A percentile compares a stretch with the other conserved stretches of the same genome.
phyloP scores from a whole-genome alignment of 1,139 yeast genomes.

The Geotrichum klebahnii region DNA sequence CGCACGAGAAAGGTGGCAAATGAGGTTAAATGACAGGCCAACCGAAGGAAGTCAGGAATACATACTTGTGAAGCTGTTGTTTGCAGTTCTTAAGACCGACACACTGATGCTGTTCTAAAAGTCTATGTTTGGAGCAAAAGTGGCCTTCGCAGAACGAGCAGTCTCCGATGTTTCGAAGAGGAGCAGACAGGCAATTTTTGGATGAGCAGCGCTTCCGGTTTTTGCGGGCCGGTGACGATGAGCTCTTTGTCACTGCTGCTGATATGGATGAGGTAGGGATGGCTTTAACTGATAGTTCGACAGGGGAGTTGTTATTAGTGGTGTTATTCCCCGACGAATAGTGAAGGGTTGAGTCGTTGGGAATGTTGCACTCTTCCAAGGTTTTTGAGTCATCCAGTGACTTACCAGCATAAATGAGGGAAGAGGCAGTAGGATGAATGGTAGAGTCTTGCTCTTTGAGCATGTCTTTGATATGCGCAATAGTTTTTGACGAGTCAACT shows the following conservation, averaged over 20 bases:
- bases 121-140: slow-evolving; percentile 81
- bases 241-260: slow-evolving; percentile 23
- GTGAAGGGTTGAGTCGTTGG: slow-evolving; percentile 71
- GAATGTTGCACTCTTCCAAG: slow-evolving; percentile 73
- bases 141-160: slow-evolving; percentile 83
- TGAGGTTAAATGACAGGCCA: neutral
- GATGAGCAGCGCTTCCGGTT: slow-evolving; percentile 63
- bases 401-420: slow-evolving; percentile 48
- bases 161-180: slow-evolving; percentile 81
- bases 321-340: slow-evolving; percentile 52
- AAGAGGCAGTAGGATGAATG: slow-evolving; percentile 17
- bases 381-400: slow-evolving; percentile 78
- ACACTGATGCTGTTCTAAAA: slow-evolving; percentile 81
- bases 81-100: slow-evolving; percentile 74
- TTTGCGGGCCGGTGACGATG: slow-evolving; percentile 38
- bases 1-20: slow-evolving; percentile 2
- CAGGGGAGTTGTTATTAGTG: slow-evolving; percentile 66
- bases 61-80: slow-evolving; percentile 63
- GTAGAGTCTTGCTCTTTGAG: slow-evolving; percentile 18
- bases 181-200: slow-evolving; percentile 57
- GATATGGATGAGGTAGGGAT: slow-evolving; percentile 16
- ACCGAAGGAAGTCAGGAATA: neutral
- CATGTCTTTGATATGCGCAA: slow-evolving; percentile 19
- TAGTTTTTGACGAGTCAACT: slow-evolving; percentile 19
- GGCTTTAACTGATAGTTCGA: slow-evolving; percentile 15